Conservation (phyloP, 2,329 filamentous ascomycete species). For the Sporothrix humicola region DNA sequence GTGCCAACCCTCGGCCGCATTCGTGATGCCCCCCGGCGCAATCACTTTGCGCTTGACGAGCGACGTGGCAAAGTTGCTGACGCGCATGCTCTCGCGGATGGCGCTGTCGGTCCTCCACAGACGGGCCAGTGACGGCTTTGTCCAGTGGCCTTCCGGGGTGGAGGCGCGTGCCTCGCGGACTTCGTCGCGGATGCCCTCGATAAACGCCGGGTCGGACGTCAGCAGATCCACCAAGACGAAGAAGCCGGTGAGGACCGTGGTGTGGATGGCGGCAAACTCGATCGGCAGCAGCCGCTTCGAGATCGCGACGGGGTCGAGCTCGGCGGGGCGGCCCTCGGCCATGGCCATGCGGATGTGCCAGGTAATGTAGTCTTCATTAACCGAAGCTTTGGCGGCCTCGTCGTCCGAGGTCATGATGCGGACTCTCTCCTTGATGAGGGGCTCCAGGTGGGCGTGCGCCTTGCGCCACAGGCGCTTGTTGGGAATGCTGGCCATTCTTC, state of each 20-base stretch:
- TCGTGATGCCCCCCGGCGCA: conserved; percentile 46
- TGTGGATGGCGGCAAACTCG: conserved; percentile 65
- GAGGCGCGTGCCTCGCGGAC: conserved; percentile 43
- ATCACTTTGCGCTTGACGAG: conserved; percentile 56
- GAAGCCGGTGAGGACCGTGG: conserved; percentile 59
- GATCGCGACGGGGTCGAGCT: conserved; percentile 56
- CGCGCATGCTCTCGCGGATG: conserved; percentile 59
- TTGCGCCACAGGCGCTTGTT: conserved; percentile 56
- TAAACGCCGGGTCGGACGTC: conserved; percentile 46
- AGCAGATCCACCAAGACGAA: conserved; percentile 56
- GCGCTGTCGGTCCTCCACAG: conserved; percentile 58
- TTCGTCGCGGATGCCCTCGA: conserved; percentile 54
- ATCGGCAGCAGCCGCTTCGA: conserved; percentile 60
- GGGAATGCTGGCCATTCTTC: conserved; percentile 51
- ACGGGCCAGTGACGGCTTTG: conserved; percentile 51
- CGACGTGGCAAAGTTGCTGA: conserved; percentile 54
- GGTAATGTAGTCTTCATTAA: conserved; percentile 62
- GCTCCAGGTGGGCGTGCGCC: conserved; percentile 50
- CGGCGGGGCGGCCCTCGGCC: conserved; percentile 49
- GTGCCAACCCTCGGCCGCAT: conserved; percentile 51
- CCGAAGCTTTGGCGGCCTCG: conserved; percentile 50
- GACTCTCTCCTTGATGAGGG: conserved; percentile 58
- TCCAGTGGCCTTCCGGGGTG: conserved; percentile 48
- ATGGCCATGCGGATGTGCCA: conserved; percentile 61
- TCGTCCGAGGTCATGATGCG: conserved; percentile 47